phyloP scores from a whole-genome alignment of 768 basidiomycete species.

The Leccinum boreale region DNA sequence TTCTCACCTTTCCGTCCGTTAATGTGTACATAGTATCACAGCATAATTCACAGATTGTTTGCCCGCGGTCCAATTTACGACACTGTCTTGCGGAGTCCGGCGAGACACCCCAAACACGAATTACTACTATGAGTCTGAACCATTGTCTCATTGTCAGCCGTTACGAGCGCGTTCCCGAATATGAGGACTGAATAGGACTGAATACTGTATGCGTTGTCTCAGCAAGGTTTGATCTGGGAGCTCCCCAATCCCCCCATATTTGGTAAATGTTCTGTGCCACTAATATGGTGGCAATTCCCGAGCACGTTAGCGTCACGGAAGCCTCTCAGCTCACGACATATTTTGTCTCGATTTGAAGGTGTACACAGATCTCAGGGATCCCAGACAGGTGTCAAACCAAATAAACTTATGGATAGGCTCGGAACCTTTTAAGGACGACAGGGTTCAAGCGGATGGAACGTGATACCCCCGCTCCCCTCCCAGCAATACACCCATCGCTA shows the following conservation, averaged over 20 bases:
- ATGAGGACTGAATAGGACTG: background rate
- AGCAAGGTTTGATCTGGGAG: background rate
- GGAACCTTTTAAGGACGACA: background rate
- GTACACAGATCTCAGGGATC: background rate
- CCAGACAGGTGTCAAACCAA: background rate
- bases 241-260: background rate
- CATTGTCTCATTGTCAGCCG: background rate
- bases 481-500: background rate
- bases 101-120: too few relatives aligned
- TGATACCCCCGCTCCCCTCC: background rate
- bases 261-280: background rate
- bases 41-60: background rate
- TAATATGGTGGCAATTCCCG: background rate
- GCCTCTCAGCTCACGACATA: background rate
- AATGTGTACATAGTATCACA: background rate
- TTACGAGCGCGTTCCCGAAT: background rate
- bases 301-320: background rate
- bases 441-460: background rate
- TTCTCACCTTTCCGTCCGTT: background rate
- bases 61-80: too few relatives aligned
- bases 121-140: background rate
- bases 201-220: background rate
- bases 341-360: background rate
- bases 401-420: background rate
- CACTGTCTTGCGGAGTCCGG: too few relatives aligned